Evolutionary conservation across 2,329 filamentous ascomycete genomes (phyloP).

Genomic region (Ascochyta pisi): DNA sequence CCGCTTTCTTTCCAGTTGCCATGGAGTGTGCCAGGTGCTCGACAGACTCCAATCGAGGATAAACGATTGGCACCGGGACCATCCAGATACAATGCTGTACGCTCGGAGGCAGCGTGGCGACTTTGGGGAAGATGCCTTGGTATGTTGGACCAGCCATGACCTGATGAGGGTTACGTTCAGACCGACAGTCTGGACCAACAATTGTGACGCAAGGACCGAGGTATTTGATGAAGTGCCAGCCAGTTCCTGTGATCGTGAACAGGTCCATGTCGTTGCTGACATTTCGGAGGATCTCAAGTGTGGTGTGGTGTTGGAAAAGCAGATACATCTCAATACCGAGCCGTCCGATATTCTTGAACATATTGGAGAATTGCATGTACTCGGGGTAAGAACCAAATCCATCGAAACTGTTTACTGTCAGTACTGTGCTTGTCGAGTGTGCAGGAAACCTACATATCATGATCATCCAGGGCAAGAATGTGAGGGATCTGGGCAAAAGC

Average conservation of each 20-base stretch:
- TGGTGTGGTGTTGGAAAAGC: conserved; percentile 97
- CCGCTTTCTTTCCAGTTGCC: conserved; percentile 92
- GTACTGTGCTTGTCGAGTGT: not conserved
- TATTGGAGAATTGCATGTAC: conserved; percentile 96
- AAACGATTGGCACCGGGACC: conserved; percentile 87
- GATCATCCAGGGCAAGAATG: conserved; percentile 90
- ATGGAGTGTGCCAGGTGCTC: conserved; percentile 91
- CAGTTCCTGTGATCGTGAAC: conserved; percentile 95
- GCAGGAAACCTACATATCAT: conserved; percentile 84
- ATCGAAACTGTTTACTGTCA: conserved; percentile 72
- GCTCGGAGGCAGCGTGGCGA: conserved; percentile 86
- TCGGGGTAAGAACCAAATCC: conserved; percentile 97
- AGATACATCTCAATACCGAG: conserved; percentile 98
- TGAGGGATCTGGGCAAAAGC: conserved; percentile 98
- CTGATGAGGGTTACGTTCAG: conserved; percentile 86
- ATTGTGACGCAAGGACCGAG: conserved; percentile 90
- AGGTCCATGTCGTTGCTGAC: conserved; percentile 87
- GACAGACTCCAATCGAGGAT: conserved; percentile 88
- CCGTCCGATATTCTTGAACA: conserved; percentile 97
- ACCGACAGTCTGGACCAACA: conserved; percentile 88
- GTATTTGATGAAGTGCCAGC: conserved; percentile 98
- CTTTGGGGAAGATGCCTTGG: conserved; percentile 94
- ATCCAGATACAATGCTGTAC: conserved; percentile 98
- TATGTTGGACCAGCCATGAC: conserved; percentile 97
- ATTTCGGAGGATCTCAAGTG: conserved; percentile 88